phyloP scores from a whole-genome alignment of 2,329 filamentous ascomycete species.

The Colletotrichum australisinense region DNA sequence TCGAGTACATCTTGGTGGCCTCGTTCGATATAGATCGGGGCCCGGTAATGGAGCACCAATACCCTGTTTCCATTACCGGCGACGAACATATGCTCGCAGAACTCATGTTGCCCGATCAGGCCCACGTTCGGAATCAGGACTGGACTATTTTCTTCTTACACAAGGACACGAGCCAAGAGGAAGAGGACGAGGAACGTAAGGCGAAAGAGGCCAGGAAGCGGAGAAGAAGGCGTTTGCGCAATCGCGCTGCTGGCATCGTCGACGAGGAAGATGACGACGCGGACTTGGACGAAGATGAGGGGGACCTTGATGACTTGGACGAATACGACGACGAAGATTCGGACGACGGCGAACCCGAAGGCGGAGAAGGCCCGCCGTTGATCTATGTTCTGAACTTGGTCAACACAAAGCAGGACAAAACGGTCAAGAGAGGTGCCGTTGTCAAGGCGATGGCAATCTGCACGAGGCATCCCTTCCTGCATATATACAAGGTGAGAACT shows the following conservation, averaged over 20 bases:
- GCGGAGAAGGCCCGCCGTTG: slow-evolving; percentile 85
- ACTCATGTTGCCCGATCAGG: slow-evolving; percentile 97
- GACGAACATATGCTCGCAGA: slow-evolving; percentile 99
- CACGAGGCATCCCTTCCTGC: slow-evolving; percentile 94
- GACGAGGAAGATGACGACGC: slow-evolving; percentile 63
- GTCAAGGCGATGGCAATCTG: slow-evolving; percentile 99
- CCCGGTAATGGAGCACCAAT: slow-evolving; percentile 98
- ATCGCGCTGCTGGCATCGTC: slow-evolving; percentile 61
- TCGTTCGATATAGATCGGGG: slow-evolving; percentile 97
- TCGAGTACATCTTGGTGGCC: slow-evolving; percentile 97
- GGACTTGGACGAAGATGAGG: slow-evolving; percentile 55
- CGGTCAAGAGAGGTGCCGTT: slow-evolving; percentile 90
- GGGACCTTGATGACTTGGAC: slow-evolving; percentile 55
- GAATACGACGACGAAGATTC: slow-evolving; percentile 65
- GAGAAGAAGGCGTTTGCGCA: slow-evolving; percentile 63
- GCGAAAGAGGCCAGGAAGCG: slow-evolving; percentile 65
- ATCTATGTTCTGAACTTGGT: slow-evolving; percentile 98
- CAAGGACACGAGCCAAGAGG: slow-evolving; percentile 88
- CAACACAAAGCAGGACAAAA: slow-evolving; percentile 97
- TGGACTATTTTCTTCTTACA: slow-evolving; percentile 99
- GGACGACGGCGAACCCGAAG: slow-evolving; percentile 72
- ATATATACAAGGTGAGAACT: slow-evolving; percentile 89
- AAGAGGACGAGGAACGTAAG: slow-evolving; percentile 78
- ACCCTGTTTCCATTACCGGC: slow-evolving; percentile 92
- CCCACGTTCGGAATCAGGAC: slow-evolving; percentile 93